phyloP scores from a whole-genome alignment of 139 green algal genomes.

The Edaphochlamys debaryana region DNA sequence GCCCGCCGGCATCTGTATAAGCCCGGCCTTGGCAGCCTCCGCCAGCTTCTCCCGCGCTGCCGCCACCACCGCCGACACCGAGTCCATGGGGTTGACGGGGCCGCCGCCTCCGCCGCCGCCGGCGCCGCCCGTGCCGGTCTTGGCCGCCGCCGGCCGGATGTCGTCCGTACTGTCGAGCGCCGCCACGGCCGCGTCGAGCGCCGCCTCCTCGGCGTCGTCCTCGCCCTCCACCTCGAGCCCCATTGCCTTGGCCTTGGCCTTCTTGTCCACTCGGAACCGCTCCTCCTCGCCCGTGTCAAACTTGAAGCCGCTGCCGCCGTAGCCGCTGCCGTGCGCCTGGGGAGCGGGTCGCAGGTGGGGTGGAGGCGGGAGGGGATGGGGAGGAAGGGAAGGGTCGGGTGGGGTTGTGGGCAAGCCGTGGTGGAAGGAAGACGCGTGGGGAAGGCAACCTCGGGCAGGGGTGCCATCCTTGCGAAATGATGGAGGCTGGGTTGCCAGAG shows the following conservation, averaged over 20 bases:
- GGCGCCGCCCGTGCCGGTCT: slow-evolving; percentile 9
- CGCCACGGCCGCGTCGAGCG: slow-evolving; percentile 28
- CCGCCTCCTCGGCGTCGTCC: slow-evolving; percentile 64
- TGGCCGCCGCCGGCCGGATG: slow-evolving; percentile 12
- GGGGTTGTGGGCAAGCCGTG: no score
- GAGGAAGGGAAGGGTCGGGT: no score
- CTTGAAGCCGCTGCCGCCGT: slow-evolving; percentile 95
- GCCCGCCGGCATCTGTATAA: neutral
- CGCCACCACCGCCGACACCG: slow-evolving; percentile 40
- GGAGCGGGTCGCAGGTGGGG: neutral
- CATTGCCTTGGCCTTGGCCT: slow-evolving; percentile 65
- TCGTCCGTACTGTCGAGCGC: slow-evolving; percentile 29
- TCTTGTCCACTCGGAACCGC: slow-evolving; percentile 54
- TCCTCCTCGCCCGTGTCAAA: slow-evolving; percentile 92
- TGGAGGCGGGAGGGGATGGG: neutral
- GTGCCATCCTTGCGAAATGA: no score
- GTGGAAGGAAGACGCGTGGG: no score
- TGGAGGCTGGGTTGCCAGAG: no score
- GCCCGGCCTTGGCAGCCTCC: slow-evolving; percentile 8
- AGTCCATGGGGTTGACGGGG: slow-evolving; percentile 24
- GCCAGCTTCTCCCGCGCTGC: slow-evolving; percentile 33
- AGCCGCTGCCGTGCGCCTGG: slow-evolving; percentile 56
- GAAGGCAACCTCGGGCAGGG: no score
- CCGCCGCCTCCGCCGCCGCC: neutral
- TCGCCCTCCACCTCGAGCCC: slow-evolving; percentile 61